Evolutionary conservation across 2,329 filamentous ascomycete genomes (phyloP).

Genomic region (Teratosphaeria destructans): DNA sequence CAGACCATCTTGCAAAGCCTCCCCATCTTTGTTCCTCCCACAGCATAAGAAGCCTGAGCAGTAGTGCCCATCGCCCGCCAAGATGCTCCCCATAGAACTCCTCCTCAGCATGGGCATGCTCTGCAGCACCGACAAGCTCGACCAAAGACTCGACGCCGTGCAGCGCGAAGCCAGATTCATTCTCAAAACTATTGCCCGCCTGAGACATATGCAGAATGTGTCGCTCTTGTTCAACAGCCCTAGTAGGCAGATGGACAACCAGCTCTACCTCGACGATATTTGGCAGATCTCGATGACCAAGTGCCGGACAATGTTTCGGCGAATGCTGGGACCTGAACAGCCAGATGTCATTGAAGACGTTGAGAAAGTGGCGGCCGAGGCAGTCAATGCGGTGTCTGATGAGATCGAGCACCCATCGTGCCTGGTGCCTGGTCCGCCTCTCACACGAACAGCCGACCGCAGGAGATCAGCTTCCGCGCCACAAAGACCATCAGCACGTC

Average conservation of each 20-base stretch:
- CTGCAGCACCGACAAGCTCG: neutral
- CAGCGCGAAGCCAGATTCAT: slow-evolving; percentile 8
- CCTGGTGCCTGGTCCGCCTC: neutral
- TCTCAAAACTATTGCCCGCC: slow-evolving; percentile 4
- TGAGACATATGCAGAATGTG: slow-evolving; percentile 5
- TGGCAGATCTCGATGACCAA: neutral
- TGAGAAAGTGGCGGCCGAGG: neutral
- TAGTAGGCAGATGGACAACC: neutral
- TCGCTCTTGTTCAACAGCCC: slow-evolving; percentile 2
- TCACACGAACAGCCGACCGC: neutral
- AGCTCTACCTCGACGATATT: neutral
- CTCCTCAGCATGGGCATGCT: neutral
- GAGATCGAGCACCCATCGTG: neutral
- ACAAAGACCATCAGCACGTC: neutral
- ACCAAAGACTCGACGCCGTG: slow-evolving; percentile 4
- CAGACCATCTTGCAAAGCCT: neutral
- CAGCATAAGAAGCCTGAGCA: neutral
- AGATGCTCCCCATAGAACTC: neutral
- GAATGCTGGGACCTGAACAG: neutral
- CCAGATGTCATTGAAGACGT: neutral
- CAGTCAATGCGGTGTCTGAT: neutral
- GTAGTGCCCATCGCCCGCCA: neutral
- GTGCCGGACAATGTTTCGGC: neutral
- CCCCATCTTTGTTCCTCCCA: neutral
- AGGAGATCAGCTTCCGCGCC: neutral